Base-by-base conservation (phyloP, 306 rosid genomes). In the Cicer judaicum region DNA sequence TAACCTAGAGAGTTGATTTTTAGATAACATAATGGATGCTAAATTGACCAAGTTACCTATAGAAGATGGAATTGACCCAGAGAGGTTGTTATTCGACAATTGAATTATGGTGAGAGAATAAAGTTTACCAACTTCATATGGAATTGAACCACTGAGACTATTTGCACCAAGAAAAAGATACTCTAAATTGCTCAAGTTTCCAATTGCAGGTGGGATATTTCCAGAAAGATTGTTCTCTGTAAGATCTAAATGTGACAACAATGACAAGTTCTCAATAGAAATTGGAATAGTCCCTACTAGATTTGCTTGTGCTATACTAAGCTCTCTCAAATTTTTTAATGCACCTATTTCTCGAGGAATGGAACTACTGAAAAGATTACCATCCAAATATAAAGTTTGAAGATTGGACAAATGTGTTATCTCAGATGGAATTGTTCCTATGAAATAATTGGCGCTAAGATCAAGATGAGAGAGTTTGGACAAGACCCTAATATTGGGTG, bases 91-190 rank as follows among this genome's bases (percentile, higher is more conserved):
- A 0, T 0, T 0, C 5, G 0, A 0, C 12, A 24, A 19, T 19
- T 65, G 14, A 6, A 65, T 0, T 10, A 43, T 21, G 0, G 0
- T 0, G 3, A 67, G 41, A 7, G 19, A 7, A n/a, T 39, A 1
- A 5, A 74, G 63, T 7, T 49, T 49, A 13, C 53, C 69, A 8
- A 73, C 12, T 14, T 72, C 77, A 13, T 60, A 0, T 2, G 79
- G 79, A 75, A 75, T 12, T 15, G 2, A 6, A 2, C 79, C 73
- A 21, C 3, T 0, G 0, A 78, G 15, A 21, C 2, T 3, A 39
- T 70, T 78, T 2, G 0, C 0, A 34, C 5, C 15, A 29, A 40
- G 61, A 40, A 5, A 11, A 29, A 78, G 53, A 38, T 0, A 2
- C 10, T 0, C 0, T 12, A 78, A 62, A 16, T 50, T 40, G 12